Base-by-base conservation (phyloP, 192 early-diverging fungal genomes). In the Coemansia sp. region DNA sequence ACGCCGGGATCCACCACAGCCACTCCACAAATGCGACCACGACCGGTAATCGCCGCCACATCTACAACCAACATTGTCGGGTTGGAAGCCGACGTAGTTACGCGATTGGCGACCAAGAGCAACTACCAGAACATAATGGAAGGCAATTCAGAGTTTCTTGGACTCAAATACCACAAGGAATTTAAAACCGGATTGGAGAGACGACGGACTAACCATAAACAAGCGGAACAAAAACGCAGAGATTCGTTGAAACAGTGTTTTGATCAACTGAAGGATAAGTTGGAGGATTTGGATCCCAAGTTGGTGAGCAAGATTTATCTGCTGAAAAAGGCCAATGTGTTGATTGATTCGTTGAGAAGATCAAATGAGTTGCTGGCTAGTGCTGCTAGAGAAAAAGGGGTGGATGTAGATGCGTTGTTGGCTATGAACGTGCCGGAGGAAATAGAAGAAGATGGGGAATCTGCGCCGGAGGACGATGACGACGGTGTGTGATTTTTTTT, bases 181-280 rank as follows among this genome's bases (percentile, higher is more conserved):
- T 85, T 95, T 31, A 87, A 91, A 34, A 86, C 86, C 6, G 90
- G 91, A 0, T 76, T 96, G 50, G 93, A 96, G 72, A 76, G 87
- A 0, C 89, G 94, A 10, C 89, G 90, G n/a, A 92, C 90, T 12
- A 89, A 88, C 16, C 97, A 99, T 80, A 96, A 97, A 76, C 89
- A 94, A 48, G 95, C 95, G 3, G 97, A 99, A 73, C 97, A 99
- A 74, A 93, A 92, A 72, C 90, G 97, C 11, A 85, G 97, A 7
- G 97, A 99, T 67, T 91, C 91, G 31, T 86, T 99, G 5, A 97
- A 97, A 62, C 74, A 88, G 48, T 92, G 90, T 56, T 99, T 99
- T 71, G 93, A 97, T 38, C 82, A 89, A 8, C 75, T 99, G 8
- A 79, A 86, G 48, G 57, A 68, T 1, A 77, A 91, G 32, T 69